phyloP scores from a whole-genome alignment of 2,329 filamentous ascomycete genomes.

The Pseudogymnoascus sp. region DNA sequence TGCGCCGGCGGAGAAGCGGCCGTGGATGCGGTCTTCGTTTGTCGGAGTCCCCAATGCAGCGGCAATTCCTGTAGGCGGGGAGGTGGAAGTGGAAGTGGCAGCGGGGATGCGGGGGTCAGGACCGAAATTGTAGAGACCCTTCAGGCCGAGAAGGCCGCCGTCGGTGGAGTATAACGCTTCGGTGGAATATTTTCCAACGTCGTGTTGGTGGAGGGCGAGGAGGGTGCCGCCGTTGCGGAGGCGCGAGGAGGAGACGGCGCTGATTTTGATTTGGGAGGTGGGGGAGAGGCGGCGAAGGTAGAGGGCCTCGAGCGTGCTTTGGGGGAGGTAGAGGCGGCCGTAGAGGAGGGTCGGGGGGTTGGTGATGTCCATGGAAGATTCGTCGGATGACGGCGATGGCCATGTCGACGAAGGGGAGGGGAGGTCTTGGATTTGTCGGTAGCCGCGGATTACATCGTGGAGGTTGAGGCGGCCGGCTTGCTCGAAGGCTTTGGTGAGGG shows the following conservation, averaged over 20 bases:
- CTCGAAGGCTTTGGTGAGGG: constrained; percentile 51
- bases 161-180: constrained; percentile 92
- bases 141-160: constrained; percentile 76
- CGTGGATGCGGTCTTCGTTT: constrained; percentile 54
- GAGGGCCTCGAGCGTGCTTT: constrained; percentile 77
- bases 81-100: constrained; percentile 18
- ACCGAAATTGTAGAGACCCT: constrained; percentile 92
- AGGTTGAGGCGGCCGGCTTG: constrained; percentile 70
- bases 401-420: constrained; percentile 40
- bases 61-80: not conserved
- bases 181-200: constrained; percentile 76
- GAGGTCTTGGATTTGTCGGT: constrained; percentile 67
- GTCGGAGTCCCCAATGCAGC: constrained; percentile 27
- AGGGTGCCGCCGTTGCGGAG: constrained; percentile 70
- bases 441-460: constrained; percentile 70
- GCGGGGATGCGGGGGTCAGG: constrained; percentile 20
- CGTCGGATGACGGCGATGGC: constrained; percentile 21
- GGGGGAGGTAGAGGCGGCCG: constrained; percentile 72
- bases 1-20: constrained; percentile 80
- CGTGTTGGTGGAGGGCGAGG: constrained; percentile 67
- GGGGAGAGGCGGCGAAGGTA: constrained; percentile 72
- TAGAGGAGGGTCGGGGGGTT: constrained; percentile 57
- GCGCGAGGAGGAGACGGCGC: constrained; percentile 63
- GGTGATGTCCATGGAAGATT: constrained; percentile 28
- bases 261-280: constrained; percentile 70